Conservation (phyloP, 148 eudicot species). For the Persicaria maculosa region DNA sequence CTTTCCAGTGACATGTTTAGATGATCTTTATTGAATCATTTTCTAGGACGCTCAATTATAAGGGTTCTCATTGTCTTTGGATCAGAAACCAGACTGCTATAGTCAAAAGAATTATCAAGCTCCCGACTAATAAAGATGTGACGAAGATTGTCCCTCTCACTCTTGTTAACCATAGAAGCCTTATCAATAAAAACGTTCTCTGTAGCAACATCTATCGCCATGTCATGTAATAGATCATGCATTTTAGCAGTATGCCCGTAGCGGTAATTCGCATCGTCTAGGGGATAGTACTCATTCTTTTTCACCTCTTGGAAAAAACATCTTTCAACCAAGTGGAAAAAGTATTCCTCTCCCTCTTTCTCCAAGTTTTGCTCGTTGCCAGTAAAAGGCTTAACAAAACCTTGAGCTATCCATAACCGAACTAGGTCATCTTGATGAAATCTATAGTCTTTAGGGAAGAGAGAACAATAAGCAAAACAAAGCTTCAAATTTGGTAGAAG, state of each 20-base stretch:
- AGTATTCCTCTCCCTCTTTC: conserved; percentile 16
- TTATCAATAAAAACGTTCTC: not conserved
- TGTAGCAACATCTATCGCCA: conserved; percentile 15
- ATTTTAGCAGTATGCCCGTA: conserved; percentile 7
- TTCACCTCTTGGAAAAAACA: conserved; percentile 16
- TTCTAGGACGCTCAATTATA: not conserved
- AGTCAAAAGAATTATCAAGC: not conserved
- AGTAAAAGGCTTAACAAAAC: conserved; percentile 7
- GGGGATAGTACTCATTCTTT: too few relatives aligned
- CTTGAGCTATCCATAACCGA: conserved; percentile 21
- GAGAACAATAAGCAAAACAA: conserved; percentile 19
- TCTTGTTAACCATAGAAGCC: not conserved
- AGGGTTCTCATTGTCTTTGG: not conserved
- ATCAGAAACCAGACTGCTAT: not conserved
- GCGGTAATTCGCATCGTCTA: not conserved
- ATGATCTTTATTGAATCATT: too few relatives aligned
- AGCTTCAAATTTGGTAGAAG: conserved; percentile 3
- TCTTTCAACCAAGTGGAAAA: conserved; percentile 17
- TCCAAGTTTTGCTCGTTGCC: conserved; percentile 9
- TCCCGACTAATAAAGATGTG: not conserved
- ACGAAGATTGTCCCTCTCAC: not conserved
- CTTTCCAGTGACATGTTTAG: too few relatives aligned
- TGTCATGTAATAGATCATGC: conserved; percentile 20
- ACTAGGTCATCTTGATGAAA: conserved; percentile 12
- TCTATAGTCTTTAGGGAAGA: conserved; percentile 15